phyloP scores from a whole-genome alignment of 345 rosid genomes.

The Rhodamnia rubescens region DNA sequence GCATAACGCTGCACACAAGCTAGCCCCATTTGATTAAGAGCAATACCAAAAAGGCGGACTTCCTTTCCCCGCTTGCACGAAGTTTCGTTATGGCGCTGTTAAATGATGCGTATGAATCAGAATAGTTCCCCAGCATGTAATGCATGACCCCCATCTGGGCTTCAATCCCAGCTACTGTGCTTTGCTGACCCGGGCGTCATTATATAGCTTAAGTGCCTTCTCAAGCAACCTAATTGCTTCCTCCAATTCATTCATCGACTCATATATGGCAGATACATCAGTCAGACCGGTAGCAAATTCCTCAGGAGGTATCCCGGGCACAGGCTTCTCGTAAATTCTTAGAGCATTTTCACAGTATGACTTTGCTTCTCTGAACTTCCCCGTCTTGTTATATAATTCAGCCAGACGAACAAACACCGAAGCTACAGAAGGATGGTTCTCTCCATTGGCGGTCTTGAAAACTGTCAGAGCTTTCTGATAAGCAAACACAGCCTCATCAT shows the following conservation, averaged over 20 bases:
- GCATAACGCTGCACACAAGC: conserved; percentile 69
- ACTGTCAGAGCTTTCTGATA: conserved; percentile 85
- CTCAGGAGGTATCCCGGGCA: conserved; percentile 48
- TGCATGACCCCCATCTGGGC: conserved; percentile 91
- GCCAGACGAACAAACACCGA: conserved; percentile 80
- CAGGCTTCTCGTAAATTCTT: conserved; percentile 58
- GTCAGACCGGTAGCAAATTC: conserved; percentile 87
- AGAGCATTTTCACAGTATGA: conserved; percentile 84
- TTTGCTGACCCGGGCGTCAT: conserved; percentile 59
- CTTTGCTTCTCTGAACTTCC: conserved; percentile 73
- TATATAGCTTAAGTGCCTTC: conserved; percentile 61
- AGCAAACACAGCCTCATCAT: conserved; percentile 74
- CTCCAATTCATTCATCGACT: conserved; percentile 78
- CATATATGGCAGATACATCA: conserved; percentile 69
- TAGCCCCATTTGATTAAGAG: conserved; percentile 89
- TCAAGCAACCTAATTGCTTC: conserved; percentile 66
- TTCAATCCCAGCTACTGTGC: conserved; percentile 77
- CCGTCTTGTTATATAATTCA: conserved; percentile 71
- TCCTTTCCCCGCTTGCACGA: conserved; percentile 66
- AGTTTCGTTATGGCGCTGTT: conserved; percentile 53
- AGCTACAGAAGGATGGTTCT: conserved; percentile 76
- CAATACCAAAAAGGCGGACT: conserved; percentile 80
- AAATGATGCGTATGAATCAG: conserved; percentile 64
- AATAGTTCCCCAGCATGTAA: conserved; percentile 72
- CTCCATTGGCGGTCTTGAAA: conserved; percentile 71